These are phyloP conservation scores for Chlorella variabilis DNA, from an alignment of 163 green algal genomes.

Conservation along the genomic window DNA sequence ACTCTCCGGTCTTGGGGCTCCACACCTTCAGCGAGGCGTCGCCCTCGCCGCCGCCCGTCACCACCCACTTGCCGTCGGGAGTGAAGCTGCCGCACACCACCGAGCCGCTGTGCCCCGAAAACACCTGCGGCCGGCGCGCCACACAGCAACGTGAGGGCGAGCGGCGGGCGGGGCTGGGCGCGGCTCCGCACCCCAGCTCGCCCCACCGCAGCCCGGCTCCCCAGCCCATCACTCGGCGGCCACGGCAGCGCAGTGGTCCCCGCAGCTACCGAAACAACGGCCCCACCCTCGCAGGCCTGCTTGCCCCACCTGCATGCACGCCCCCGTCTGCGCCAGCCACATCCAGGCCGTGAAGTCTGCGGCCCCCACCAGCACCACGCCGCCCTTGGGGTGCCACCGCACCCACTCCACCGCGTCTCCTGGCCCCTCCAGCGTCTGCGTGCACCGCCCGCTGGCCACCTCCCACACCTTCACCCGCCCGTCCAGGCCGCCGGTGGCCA, in stretches of 20 bases:
- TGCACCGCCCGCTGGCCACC: slow-evolving; percentile 37
- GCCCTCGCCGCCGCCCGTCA: slow-evolving; percentile 80
- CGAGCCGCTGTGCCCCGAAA: slow-evolving; percentile 85
- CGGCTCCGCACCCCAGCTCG: too few species aligned
- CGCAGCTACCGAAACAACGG: too few species aligned
- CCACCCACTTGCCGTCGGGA: slow-evolving; percentile 85
- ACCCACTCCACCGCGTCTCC: slow-evolving; percentile 91
- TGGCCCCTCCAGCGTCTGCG: slow-evolving; percentile 87
- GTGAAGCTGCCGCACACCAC: slow-evolving; percentile 92
- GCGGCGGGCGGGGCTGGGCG: too few species aligned
- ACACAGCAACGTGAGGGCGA: background rate
- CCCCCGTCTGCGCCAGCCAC: slow-evolving; percentile 88
- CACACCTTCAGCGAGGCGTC: slow-evolving; percentile 87
- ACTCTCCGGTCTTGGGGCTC: slow-evolving; percentile 90
- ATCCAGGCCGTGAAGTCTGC: slow-evolving; percentile 97
- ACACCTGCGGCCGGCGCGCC: slow-evolving; percentile 66
- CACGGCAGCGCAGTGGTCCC: too few species aligned
- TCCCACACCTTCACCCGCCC: slow-evolving; percentile 87
- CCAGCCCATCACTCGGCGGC: too few species aligned
- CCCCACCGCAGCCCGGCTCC: too few species aligned
- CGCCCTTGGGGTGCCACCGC: slow-evolving; percentile 91
- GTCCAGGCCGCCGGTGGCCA: slow-evolving; percentile 94
- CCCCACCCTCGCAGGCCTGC: background rate
- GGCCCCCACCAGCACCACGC: slow-evolving; percentile 89
- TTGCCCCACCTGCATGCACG: slow-evolving; percentile 84